Conservation (phyloP, 441 rosid species). For the Populus hybrid region DNA sequence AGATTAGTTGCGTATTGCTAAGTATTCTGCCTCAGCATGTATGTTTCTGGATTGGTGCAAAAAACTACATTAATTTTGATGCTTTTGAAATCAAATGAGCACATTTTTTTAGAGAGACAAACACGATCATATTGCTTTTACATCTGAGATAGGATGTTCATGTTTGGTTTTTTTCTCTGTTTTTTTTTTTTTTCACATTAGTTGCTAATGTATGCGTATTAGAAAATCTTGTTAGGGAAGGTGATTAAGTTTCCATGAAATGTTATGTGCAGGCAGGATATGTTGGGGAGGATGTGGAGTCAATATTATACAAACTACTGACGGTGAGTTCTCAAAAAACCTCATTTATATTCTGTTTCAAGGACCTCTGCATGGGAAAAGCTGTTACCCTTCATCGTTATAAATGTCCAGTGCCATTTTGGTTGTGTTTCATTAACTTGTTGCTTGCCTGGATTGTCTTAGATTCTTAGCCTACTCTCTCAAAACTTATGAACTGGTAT, state of each 20-base stretch:
- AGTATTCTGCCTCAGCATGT: neutral
- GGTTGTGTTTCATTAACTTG: neutral
- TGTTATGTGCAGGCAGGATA: constrained; percentile 85
- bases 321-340: constrained; percentile 39
- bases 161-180: neutral
- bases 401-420: neutral
- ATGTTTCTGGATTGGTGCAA: neutral
- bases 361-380: constrained; percentile 1
- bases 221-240: neutral
- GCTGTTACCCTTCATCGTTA: neutral
- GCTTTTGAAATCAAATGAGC: neutral
- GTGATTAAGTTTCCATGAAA: constrained; percentile 1
- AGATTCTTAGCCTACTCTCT: neutral
- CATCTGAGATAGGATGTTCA: neutral
- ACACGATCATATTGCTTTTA: neutral
- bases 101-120: neutral
- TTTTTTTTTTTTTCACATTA: neutral
- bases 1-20: neutral
- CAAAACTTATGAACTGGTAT: neutral
- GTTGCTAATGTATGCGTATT: neutral
- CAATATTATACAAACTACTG: constrained; percentile 93
- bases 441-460: neutral
- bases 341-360: constrained; percentile 5
- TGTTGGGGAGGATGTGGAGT: constrained; percentile 98
- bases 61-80: neutral